Base-by-base conservation (phyloP, 495 filamentous ascomycete species). In the Aspergillus panamensis region DNA sequence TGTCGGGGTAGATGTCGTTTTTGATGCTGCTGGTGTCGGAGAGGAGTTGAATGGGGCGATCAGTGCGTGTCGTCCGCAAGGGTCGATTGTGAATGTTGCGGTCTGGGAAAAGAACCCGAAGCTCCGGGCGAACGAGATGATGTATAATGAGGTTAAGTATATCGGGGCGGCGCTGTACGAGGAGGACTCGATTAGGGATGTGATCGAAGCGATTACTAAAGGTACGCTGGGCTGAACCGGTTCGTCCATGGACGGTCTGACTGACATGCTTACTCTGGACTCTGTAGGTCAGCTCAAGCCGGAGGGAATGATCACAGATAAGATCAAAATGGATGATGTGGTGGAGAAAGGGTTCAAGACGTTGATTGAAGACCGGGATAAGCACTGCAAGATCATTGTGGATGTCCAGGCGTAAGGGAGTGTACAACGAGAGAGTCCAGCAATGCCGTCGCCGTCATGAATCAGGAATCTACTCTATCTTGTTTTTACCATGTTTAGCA, bases 11-110 rank as follows among this genome's bases (percentile, higher is more conserved):
- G 72, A 85, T 64, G 69, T 86, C 14, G 75, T 77, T 0, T 87
- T 81, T 62, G 83, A 87, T 56, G 76, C 76, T 14, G 82, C 84
- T 3, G 84, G 83, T 8, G 81, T 85, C 32, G 76, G 80, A 57
- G 65, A 63, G 8, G 81, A 73, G 8, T 66, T 87, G 3, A 71
- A 81, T 33, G 67, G 71, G 40, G 81, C 78, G 3, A 74, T 84
- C 33, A 64, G 73, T 39, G 73, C 80, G 0, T 66, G 80, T 33
- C 71, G 80, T 12, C 74, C 73, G 4, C 68, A 77, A 40, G 84
- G 84, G 5, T 84, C 82, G 0, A 73, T 85, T 29, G 77, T 86
- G 10, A 87, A 87, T 57, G 78, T 87, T 48, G 82, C 84, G 1
- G 75, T 86, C 25, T 87, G 84, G 84, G 83, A 84, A 63, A 79